Percentiles rank a stretch among this genome's conserved stretches.
These are phyloP conservation scores for Mrakia blollopis DNA, from an alignment of 768 basidiomycete genomes.

Conservation along the genomic window DNA sequence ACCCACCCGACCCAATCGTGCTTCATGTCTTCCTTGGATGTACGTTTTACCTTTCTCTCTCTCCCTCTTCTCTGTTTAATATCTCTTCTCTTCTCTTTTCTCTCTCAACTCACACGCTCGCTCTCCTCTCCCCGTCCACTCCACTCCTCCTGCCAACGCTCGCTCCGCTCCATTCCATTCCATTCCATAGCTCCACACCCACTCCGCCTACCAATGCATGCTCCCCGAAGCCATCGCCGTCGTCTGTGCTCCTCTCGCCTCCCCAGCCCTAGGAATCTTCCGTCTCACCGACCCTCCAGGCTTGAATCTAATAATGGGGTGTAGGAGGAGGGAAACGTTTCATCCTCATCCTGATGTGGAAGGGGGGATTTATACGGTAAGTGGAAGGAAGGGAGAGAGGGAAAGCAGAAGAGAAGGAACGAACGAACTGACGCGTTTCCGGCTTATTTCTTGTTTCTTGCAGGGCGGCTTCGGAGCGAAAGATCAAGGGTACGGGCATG, in stretches of 20 bases:
- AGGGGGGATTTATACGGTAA: slow-evolving; percentile 75
- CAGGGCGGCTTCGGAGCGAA: slow-evolving; percentile 53
- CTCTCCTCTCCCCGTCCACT: background rate
- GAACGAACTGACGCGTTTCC: background rate
- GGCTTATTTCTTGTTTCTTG: background rate
- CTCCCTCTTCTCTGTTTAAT: background rate
- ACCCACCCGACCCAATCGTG: slow-evolving; percentile 87
- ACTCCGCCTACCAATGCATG: slow-evolving; percentile 82
- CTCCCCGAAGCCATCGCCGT: slow-evolving; percentile 88
- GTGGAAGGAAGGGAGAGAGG: slow-evolving; percentile 35
- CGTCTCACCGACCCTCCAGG: slow-evolving; percentile 85
- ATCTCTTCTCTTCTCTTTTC: background rate
- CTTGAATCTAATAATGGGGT: slow-evolving; percentile 62
- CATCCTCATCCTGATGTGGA: slow-evolving; percentile 67
- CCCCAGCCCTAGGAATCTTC: slow-evolving; percentile 82
- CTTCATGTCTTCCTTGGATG: slow-evolving; percentile 90
- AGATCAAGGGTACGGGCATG: slow-evolving; percentile 68
- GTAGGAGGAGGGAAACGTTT: slow-evolving; percentile 68
- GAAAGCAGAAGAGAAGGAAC: background rate
- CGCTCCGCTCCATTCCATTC: slow-evolving; percentile 57
- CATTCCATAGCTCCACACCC: slow-evolving; percentile 64
- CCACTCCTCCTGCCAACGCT: slow-evolving; percentile 79
- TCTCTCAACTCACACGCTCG: background rate
- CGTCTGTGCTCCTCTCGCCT: slow-evolving; percentile 76
- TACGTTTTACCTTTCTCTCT: background rate